A percentile compares a stretch with the other conserved stretches of the same genome.
Conservation (phyloP, 179 eudicot species). For the Corrigiola litoralis region DNA sequence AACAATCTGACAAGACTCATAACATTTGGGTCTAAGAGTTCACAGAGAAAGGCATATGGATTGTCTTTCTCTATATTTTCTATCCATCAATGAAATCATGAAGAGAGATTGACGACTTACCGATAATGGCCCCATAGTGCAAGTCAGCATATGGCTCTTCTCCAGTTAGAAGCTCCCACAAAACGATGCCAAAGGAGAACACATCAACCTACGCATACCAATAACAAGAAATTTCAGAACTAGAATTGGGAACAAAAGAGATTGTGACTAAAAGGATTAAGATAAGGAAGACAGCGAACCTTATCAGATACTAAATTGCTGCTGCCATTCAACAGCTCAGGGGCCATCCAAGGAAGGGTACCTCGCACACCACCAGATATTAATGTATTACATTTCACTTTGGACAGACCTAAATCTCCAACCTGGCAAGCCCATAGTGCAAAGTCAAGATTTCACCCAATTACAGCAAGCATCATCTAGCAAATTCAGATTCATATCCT, state of each 20-base stretch:
- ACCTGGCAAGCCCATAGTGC: constrained; percentile 38
- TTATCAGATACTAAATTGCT: constrained; percentile 90
- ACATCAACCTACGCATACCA: constrained; percentile 63
- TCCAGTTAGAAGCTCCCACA: constrained; percentile 97
- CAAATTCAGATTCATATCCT: not conserved
- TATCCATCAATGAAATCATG: not conserved
- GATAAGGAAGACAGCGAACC: constrained; percentile 31
- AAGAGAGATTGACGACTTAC: constrained; percentile 30
- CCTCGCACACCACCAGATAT: constrained; percentile 96
- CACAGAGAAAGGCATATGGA: not conserved
- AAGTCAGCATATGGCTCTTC: constrained; percentile 95
- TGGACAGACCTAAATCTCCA: constrained; percentile 91
- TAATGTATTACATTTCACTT: constrained; percentile 86
- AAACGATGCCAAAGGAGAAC: constrained; percentile 81
- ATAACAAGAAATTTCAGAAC: not conserved
- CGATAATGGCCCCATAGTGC: constrained; percentile 90
- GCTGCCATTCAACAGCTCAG: constrained; percentile 90
- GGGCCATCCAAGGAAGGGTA: constrained; percentile 99
- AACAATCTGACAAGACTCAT: not conserved
- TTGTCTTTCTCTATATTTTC: not conserved
- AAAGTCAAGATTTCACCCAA: not conserved
- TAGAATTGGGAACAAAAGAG: too few species aligned
- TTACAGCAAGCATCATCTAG: not conserved
- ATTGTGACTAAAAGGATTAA: too few species aligned
- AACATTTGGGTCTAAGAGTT: not conserved